Conservation (phyloP, 176 grass and related monocot species). For the Eleusine coracana region DNA sequence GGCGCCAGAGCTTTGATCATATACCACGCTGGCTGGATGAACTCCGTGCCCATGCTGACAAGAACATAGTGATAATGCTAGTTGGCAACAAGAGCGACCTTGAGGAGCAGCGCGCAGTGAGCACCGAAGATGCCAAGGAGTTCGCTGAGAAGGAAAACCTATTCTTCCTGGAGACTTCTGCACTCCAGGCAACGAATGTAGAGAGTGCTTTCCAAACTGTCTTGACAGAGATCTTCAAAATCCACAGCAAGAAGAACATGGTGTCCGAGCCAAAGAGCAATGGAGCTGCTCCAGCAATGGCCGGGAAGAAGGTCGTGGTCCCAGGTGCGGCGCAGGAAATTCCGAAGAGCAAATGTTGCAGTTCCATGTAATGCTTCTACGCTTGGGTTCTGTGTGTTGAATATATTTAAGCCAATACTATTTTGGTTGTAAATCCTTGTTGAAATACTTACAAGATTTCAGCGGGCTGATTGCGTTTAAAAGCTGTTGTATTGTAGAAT, state of each 20-base stretch:
- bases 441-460: conserved; percentile 15
- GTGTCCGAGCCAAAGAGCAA: conserved; percentile 43
- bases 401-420: conserved; percentile 17
- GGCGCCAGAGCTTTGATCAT: conserved; percentile 82
- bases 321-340: conserved; percentile 67
- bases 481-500: background rate
- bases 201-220: conserved; percentile 70
- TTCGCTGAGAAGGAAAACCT: conserved; percentile 78
- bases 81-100: conserved; percentile 79
- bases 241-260: conserved; percentile 67
- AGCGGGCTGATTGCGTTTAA: conserved; percentile 13
- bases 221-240: conserved; percentile 74
- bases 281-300: conserved; percentile 36
- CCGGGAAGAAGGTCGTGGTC: conserved; percentile 61
- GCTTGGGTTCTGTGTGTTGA: background rate
- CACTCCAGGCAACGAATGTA: conserved; percentile 64
- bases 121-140: conserved; percentile 66
- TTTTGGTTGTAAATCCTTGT: conserved; percentile 47
- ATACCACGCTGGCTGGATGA: conserved; percentile 81
- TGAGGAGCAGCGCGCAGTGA: conserved; percentile 59
- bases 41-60: conserved; percentile 71
- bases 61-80: conserved; percentile 86
- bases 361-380: conserved; percentile 38
- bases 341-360: conserved; percentile 59
- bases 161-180: conserved; percentile 80